Evolutionary conservation across 2,329 filamentous ascomycete species (phyloP), one percentile per base, ranked within the genome.

Genomic region (Hawksworthiomyces lignivorus): DNA sequence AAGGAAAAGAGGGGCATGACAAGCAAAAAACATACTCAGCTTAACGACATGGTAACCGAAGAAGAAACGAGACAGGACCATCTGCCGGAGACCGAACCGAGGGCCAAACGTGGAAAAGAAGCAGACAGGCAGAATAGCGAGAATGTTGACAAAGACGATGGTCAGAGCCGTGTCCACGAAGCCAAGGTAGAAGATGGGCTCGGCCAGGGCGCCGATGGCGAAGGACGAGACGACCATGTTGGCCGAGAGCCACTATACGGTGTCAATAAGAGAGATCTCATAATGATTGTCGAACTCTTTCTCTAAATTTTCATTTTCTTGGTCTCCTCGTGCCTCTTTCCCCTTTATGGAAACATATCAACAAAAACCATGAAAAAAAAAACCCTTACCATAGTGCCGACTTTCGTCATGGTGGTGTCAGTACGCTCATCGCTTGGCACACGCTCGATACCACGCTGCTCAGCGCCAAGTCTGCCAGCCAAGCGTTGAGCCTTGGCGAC

Each of bases 161-260:
- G 80, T 74, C 34, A 90, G 63, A 26, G 84, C 76, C 7, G 80
- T 77, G 54, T 90, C 86, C 36, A 82, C 67, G 50, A 86, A 88
- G 9, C 84, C 83, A 8, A 90, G 70, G 8, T 62, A 61, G 61
- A 87, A 89, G 19, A 85, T 62, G 8, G 78, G 72, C n/a, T 78
- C 70, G 1, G 75, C 80, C 6, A 84, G 72, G 15, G 84, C 75
- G 34, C 84, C 86, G 43, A 88, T 81, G 36, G 85, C 83, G 54
- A 88, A 87, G 12, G 81, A 80, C 19, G 78, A 82, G 36, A 87
- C 79, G 40, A 84, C 81, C 79, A 88, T 79, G 62, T 88, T 88
- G 54, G 82, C 82, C 2, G 82, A 81, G 33, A 86, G 67, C 84
- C 84, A 88, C 79, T 84, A 36, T 11, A 4, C 8, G 14, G 20